phyloP scores from a whole-genome alignment of 345 rosid genomes.

The Gossypium arboreum region DNA sequence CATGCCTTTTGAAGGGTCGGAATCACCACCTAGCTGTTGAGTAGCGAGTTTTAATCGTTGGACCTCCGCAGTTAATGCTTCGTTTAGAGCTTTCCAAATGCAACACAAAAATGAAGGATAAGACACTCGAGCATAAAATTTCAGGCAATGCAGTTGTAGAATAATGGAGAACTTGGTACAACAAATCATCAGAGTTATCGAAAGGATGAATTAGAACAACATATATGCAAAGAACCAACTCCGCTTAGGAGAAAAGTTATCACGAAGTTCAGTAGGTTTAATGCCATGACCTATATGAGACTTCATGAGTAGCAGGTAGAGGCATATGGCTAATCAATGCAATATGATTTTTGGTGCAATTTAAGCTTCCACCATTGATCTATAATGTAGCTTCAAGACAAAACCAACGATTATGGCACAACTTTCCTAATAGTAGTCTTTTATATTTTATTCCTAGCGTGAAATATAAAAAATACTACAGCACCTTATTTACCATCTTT shows the following conservation, averaged over 20 bases:
- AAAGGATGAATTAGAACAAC: background rate
- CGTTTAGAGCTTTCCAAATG: slow-evolving; percentile 49
- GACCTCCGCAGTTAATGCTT: slow-evolving; percentile 60
- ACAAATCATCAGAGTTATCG: background rate
- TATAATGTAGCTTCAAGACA: too few species aligned
- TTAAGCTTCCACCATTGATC: too few species aligned
- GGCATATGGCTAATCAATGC: too few species aligned
- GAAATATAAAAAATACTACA: background rate
- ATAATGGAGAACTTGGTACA: background rate
- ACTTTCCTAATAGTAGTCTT: background rate
- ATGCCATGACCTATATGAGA: background rate
- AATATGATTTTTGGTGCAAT: too few species aligned
- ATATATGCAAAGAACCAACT: background rate
- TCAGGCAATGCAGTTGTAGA: background rate
- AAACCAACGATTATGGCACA: too few species aligned
- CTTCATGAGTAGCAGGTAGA: background rate
- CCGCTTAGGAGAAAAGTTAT: background rate
- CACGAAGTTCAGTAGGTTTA: background rate
- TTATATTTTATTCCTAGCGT: background rate
- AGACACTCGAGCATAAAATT: background rate
- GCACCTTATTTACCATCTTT: background rate
- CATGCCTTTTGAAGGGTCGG: slow-evolving; percentile 44
- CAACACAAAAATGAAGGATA: background rate
- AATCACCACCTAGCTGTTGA: slow-evolving; percentile 38
- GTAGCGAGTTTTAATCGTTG: slow-evolving; percentile 49